These are phyloP conservation scores for Akebia trifoliata DNA, from an alignment of 164 flowering plant species.

Conservation along the genomic window DNA sequence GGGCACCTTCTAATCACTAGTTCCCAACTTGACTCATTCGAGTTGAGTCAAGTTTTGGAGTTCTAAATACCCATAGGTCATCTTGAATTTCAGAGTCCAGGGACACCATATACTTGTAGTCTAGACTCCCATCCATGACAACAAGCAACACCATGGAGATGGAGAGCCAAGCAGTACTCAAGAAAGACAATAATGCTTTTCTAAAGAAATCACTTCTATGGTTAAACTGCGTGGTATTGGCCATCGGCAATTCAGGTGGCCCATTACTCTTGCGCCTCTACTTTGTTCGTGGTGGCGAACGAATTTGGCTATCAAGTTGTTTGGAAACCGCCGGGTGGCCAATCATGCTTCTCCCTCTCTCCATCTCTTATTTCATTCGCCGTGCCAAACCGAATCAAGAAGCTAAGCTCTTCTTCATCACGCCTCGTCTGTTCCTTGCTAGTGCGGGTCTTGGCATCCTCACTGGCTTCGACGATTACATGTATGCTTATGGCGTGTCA, in stretches of 20 bases:
- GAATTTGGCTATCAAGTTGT: conserved; percentile 35
- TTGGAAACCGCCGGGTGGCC: conserved; percentile 55
- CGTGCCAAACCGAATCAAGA: not conserved
- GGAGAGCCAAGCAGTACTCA: not conserved
- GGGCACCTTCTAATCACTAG: no score
- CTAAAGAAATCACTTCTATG: conserved; percentile 8
- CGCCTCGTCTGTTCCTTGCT: conserved; percentile 21
- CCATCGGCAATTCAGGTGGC: conserved; percentile 45
- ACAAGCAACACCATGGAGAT: no score
- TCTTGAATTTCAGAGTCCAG: no score
- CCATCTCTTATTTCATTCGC: conserved; percentile 11
- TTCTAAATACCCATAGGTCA: no score
- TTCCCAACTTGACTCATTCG: no score
- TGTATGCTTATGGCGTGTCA: conserved; percentile 45
- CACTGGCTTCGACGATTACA: conserved; percentile 43
- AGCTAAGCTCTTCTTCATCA: conserved; percentile 20
- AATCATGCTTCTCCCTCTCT: conserved; percentile 36
- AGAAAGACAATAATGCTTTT: not conserved
- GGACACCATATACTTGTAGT: no score
- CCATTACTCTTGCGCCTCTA: conserved; percentile 54
- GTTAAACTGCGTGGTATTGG: conserved; percentile 27
- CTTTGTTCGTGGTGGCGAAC: conserved; percentile 55
- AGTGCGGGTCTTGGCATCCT: conserved; percentile 38
- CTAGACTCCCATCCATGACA: no score
- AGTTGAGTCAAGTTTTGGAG: no score